Evolutionary conservation across 768 basidiomycete species (phyloP), one percentile per base, ranked within the genome.

Genomic region (Tremella yokohamensis): DNA sequence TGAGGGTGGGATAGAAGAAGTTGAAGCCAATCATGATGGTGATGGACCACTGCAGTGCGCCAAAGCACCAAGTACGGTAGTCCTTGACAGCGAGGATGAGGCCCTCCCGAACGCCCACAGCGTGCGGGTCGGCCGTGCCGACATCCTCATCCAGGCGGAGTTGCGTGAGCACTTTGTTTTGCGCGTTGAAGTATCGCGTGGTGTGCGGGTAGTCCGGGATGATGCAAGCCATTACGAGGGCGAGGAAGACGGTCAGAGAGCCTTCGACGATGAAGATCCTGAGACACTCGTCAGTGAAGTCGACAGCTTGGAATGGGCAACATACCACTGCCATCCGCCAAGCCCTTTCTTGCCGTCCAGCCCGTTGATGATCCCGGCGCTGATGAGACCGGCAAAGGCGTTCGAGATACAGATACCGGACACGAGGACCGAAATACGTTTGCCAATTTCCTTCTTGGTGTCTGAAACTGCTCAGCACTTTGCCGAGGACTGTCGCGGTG

Each of bases 121-220:
- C 63, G 4, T 69, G 65, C 37, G 64, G 51, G 51, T 74, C 74
- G 51, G 70, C 68, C 42, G 64, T 57, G 6, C 62, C 66, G 42
- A 68, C 62, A 34, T 74, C 73, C 39, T 65, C 49, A 29, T 73
- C 63, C 16, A 76, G 64, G 15, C 63, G 51, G 2, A 74, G 65
- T 40, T 55, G 60, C 18, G 69, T 66, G 49, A 50, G 42, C 42
- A 45, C 42, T 40, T 51, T 61, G 61, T 74, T 64, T 13, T 57
- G 52, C 19, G 52, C 58, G 29, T 57, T 68, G 34, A 94, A 78
- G 25, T 85, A 83, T 3, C 88, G 86, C 66, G 90, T 87, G 40
- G 90, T 84, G 47, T 82, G 74, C 1, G 91, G 90, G 70, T 91
- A 89, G 77, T 91, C 81, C 9, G 90, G 89, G 76, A 74, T 66